phyloP scores from a whole-genome alignment of 768 basidiomycete species.

The Suillus americanus region DNA sequence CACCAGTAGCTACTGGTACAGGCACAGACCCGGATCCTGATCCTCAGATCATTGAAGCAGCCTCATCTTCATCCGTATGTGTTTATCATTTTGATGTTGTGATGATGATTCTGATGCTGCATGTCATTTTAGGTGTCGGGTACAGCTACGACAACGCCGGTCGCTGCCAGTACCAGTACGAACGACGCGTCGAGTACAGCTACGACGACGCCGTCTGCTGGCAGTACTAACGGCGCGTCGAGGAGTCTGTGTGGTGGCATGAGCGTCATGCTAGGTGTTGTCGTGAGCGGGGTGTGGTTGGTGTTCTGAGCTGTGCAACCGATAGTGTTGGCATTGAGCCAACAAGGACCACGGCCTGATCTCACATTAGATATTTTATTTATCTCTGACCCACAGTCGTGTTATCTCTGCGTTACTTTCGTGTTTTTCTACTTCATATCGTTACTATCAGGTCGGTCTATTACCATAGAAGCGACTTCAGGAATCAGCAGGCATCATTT shows the following conservation, averaged over 20 bases:
- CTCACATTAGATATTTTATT: neutral
- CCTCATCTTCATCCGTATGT: neutral
- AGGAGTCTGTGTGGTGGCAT: conserved; percentile 9
- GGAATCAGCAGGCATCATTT: neutral
- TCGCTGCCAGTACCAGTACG: neutral
- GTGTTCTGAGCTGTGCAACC: neutral
- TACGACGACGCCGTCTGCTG: neutral
- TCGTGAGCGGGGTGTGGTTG: neutral
- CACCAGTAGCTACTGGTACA: neutral
- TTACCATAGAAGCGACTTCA: neutral
- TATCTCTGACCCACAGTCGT: neutral
- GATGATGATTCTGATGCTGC: neutral
- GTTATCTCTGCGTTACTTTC: neutral
- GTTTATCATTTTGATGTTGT: neutral
- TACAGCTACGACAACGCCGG: neutral
- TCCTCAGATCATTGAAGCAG: neutral
- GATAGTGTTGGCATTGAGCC: neutral
- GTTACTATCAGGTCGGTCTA: neutral
- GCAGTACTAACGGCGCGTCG: conserved; percentile 15
- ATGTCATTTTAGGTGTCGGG: neutral
- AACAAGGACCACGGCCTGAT: neutral
- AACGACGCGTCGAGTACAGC: conserved; percentile 13
- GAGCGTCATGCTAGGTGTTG: conserved; percentile 7
- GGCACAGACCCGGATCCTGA: neutral
- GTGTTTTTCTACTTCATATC: neutral